A percentile compares a stretch with the other conserved stretches of the same genome.
Conservation (phyloP, 139 green algal genomes). For the Zygnema circumcarinatum region DNA sequence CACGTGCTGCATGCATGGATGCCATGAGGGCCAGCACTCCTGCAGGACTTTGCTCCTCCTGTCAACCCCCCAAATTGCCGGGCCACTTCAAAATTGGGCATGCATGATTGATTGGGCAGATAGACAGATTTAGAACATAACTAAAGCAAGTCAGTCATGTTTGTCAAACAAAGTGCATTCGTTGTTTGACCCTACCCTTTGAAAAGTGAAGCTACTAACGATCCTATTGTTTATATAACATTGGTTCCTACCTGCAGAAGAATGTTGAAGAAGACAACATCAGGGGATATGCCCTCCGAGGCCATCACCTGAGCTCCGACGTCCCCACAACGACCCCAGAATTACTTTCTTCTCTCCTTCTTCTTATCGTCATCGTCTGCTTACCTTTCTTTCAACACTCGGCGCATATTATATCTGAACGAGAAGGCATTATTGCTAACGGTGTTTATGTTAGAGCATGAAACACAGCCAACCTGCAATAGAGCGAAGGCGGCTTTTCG, state of each 20-base stretch:
- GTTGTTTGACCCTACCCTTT: not conserved
- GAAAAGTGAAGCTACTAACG: not conserved
- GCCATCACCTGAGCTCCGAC: constrained; percentile 27
- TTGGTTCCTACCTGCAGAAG: constrained; percentile 37
- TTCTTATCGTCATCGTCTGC: not conserved
- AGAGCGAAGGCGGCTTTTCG: constrained; percentile 32
- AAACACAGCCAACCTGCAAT: constrained; percentile 37
- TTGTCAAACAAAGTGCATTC: not conserved
- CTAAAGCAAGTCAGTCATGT: not conserved
- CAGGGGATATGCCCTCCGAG: constrained; percentile 18
- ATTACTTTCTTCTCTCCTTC: not conserved
- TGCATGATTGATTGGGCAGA: not conserved
- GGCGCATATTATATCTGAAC: not conserved
- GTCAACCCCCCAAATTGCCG: not conserved
- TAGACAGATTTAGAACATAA: not conserved
- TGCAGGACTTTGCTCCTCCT: constrained; percentile 35
- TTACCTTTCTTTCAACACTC: not conserved
- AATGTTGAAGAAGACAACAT: constrained; percentile 47
- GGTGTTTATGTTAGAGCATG: not conserved
- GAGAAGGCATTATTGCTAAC: not conserved
- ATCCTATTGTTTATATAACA: too few relatives aligned
- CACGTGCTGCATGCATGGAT: not conserved
- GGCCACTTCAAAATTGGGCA: not conserved
- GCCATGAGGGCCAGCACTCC: constrained; percentile 29
- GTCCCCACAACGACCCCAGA: not conserved